phyloP scores from a whole-genome alignment of 768 basidiomycete species.

The Leucocoprinus birnbaumii region DNA sequence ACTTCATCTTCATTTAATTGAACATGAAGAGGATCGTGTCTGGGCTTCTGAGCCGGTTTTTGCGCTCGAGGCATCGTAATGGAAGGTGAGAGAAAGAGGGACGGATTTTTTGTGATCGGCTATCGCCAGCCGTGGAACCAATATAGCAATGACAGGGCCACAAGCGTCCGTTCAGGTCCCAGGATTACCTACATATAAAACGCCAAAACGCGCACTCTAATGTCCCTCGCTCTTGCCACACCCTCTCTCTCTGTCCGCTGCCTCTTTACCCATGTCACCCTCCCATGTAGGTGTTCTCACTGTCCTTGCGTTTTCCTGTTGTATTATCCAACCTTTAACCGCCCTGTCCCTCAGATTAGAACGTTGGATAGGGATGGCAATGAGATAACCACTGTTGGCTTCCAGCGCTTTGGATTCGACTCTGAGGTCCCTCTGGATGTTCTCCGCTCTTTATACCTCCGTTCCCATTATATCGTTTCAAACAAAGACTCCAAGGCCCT shows the following conservation, averaged over 20 bases:
- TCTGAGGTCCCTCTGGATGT: conserved; percentile 76
- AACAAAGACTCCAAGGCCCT: conserved; percentile 28
- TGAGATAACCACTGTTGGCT: conserved; percentile 79
- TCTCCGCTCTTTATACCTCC: conserved; percentile 86
- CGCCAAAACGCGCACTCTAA: not conserved
- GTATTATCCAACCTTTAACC: conserved; percentile 1
- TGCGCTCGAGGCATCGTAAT: conserved; percentile 60
- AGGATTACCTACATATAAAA: conserved; percentile 1
- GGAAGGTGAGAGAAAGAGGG: conserved; percentile 11
- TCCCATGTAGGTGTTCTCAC: conserved; percentile 22
- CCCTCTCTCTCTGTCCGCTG: conserved; percentile 11
- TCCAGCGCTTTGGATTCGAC: conserved; percentile 87
- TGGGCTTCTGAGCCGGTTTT: conserved; percentile 49
- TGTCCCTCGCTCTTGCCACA: conserved; percentile 11
- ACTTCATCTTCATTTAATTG: conserved; percentile 82
- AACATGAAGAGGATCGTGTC: conserved; percentile 86
- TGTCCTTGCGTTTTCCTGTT: conserved; percentile 8
- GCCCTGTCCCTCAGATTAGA: conserved; percentile 40
- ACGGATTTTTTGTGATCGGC: conserved; percentile 19
- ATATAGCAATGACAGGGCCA: conserved; percentile 1
- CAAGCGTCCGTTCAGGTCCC: not conserved
- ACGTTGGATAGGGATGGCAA: conserved; percentile 73
- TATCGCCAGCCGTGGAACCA: conserved; percentile 15
- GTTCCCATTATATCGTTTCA: conserved; percentile 68
- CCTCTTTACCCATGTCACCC: conserved; percentile 20